Percentiles rank a stretch among this genome's conserved stretches.
Conservation (phyloP, 2,329 filamentous ascomycete species). For the Paramyrothecium roridum region DNA sequence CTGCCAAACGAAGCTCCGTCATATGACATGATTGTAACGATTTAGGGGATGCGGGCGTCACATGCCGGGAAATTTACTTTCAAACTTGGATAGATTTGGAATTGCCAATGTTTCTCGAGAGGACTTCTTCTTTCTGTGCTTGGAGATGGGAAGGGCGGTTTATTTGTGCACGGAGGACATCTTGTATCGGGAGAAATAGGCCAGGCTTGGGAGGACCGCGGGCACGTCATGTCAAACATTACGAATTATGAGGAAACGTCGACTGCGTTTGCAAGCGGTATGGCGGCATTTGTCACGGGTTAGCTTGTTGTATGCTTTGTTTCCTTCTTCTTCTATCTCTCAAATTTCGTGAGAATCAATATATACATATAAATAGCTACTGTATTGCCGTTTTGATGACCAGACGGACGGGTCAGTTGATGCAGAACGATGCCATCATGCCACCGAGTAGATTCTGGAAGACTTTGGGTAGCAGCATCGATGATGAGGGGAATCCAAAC, state of each 20-base stretch:
- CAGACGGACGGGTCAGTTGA: too few relatives aligned
- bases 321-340: background rate
- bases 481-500: too few relatives aligned
- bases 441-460: too few relatives aligned
- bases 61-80: background rate
- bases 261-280: background rate
- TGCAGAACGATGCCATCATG: too few relatives aligned
- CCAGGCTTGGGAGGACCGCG: background rate
- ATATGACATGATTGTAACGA: background rate
- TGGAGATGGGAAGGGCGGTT: background rate
- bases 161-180: background rate
- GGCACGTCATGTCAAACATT: background rate
- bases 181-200: too few relatives aligned
- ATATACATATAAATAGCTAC: too few relatives aligned
- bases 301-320: background rate
- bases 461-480: too few relatives aligned
- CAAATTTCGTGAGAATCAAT: background rate
- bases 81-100: background rate
- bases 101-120: background rate
- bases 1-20: background rate
- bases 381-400: too few relatives aligned
- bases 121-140: background rate
- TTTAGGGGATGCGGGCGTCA: background rate
- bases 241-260: background rate
- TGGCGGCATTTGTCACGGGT: background rate